Base-by-base conservation (phyloP, 441 rosid genomes). In the Aleurites moluccanus region DNA sequence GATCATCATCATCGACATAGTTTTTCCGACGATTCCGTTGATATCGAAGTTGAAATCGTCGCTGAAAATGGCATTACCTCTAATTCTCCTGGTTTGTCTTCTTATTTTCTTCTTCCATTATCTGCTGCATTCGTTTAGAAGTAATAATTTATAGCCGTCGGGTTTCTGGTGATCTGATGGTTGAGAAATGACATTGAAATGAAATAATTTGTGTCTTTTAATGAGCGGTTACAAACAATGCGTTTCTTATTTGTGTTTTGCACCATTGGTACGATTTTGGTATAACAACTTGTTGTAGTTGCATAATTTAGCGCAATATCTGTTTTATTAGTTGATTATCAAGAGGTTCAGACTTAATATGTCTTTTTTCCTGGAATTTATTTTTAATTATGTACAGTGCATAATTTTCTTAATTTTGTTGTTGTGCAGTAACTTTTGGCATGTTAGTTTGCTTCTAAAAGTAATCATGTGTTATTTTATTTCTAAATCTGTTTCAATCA, bases 31-130 rank as follows among this genome's bases (percentile, higher is more conserved):
- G 57, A 70, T 70, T 79, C 88, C 33, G 78, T 83, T 65, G 85
- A 74, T 35, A 20, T 73, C 14, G 77, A 55, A 2, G 57, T 75
- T 20, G 80, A 73, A 56, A 67, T 64, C 74, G 49, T 45, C 8
- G 60, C 45, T 62, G 70, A 66, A 11, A 68, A 77, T 45, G 71
- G 70, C 76, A 75, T 45, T 56, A 38, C 73, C 21, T 64, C 80
- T 35, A 59, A 45, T 74, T 78, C 85, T 53, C 35, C 84, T 6
- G 88, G 88, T 85, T 65, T 73, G 70, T 55, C 2, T n/a, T 23
- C 28, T 44, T 52, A 6, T 6, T 27, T 65, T 14, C 9, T 45
- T 25, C 38, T 27, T 28, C 40, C 10, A 1, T 18, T 52, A 16
- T 52, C 56, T 52, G 4, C 21, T 52, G 9, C 7, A 18, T 52